A percentile compares a stretch with the other conserved stretches of the same genome.
Conservation (phyloP, 2,329 filamentous ascomycete genomes). For the Calonectria pseudoreteaudii region DNA sequence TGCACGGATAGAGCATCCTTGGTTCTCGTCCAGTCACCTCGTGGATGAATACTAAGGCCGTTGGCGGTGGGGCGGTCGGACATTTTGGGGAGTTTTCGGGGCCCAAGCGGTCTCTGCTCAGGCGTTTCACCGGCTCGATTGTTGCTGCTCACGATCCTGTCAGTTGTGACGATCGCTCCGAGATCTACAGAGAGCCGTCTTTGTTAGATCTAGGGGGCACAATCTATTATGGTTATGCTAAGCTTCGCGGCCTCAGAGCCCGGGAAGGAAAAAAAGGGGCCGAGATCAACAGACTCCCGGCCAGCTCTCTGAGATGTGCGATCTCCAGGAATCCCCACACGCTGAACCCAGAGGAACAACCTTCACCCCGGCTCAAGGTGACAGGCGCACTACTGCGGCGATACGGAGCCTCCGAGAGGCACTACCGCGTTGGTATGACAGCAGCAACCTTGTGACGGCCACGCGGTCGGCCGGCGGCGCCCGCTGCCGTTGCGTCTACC, state of each 20-base stretch:
- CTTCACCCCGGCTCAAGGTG: background rate
- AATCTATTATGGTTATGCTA: background rate
- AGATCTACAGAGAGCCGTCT: background rate
- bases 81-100: background rate
- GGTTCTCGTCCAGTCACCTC: background rate
- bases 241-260: background rate
- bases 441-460: conserved; percentile 1
- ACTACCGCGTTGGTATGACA: background rate
- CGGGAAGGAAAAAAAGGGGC: background rate
- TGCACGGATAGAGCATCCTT: background rate
- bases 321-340: background rate
- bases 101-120: background rate
- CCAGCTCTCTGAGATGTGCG: background rate
- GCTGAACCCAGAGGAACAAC: background rate
- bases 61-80: background rate
- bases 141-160: background rate
- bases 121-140: background rate
- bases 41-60: background rate
- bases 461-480: conserved; percentile 1
- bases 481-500: background rate
- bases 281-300: background rate
- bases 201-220: background rate
- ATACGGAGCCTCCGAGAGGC: background rate
- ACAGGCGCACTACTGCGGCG: background rate
- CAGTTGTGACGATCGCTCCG: background rate